Base-by-base conservation (phyloP, 2,329 filamentous ascomycete genomes). In the Talaromyces sp. region DNA sequence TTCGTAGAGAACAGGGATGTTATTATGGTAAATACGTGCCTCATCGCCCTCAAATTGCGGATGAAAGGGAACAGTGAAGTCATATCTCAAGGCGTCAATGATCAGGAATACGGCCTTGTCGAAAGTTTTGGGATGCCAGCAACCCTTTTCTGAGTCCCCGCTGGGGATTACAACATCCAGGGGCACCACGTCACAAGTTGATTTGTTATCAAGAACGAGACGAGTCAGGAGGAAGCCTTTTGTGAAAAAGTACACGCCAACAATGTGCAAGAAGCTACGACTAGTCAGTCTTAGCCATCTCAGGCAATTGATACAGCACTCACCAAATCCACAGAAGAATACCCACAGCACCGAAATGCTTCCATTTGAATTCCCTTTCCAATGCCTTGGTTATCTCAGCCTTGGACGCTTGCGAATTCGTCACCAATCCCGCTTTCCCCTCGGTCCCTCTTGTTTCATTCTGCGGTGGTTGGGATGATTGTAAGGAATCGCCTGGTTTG, bases 51-150 rank as follows among this genome's bases (percentile, higher is more conserved):
- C 73, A 9, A 78, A 73, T 39, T 81, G 81, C 57, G 80, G 73
- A 70, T 83, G 78, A 67, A 90, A 89, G 0, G 95, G 95, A 11
- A 98, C 87, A 0, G 94, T 96, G 72, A 99, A 99, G 78, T 99
- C 95, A 79, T 99, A 99, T 67, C 95, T 90, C 66, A 99, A 84
- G 62, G 95, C 95, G 77, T 99, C 95, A 65, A 99, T 90, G 60
- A 99, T 82, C 64, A 99, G 86, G 27, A 99, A 86, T 56, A 99
- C 89, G 11, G 94, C 93, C 75, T 93, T 95, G 68, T 96, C 87
- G 75, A 98, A 99, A 1, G 88, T 91, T 80, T 92, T 96, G 39
- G 93, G 92, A 76, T 98, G 93, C 95, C 95, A 99, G 84, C 95
- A 99, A 69, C 95, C 95, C 65, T 84, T 82, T 25, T 86, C 76